Conservation (phyloP, 768 basidiomycete genomes). For the Scleroderma bovista region DNA sequence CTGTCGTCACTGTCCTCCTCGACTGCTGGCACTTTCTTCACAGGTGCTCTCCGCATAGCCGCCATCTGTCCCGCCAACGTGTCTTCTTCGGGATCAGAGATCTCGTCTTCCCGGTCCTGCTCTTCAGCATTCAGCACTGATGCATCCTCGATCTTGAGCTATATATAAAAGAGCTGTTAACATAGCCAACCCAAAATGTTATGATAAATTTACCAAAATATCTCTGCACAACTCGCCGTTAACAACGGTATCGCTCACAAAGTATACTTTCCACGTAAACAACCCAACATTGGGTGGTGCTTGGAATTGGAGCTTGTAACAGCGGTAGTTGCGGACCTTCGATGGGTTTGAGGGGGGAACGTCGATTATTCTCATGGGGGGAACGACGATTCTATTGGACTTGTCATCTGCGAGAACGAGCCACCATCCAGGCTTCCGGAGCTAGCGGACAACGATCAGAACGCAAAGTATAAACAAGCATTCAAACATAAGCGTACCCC, state of each 20-base stretch:
- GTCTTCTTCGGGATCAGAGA: constrained; percentile 97
- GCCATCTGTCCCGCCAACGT: constrained; percentile 97
- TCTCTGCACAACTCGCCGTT: constrained; percentile 71
- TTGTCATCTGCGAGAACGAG: constrained; percentile 86
- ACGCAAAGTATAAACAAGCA: not conserved
- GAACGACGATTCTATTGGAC: constrained; percentile 77
- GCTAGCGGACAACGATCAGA: constrained; percentile 34
- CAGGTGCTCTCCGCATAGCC: constrained; percentile 81
- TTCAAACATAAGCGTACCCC: constrained; percentile 44
- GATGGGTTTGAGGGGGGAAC: constrained; percentile 58
- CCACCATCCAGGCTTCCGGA: constrained; percentile 92
- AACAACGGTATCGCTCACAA: constrained; percentile 85
- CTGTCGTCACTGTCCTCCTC: constrained; percentile 47
- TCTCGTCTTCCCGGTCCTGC: constrained; percentile 76
- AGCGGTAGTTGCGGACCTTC: constrained; percentile 57
- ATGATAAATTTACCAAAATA: constrained; percentile 51
- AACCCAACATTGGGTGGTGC: constrained; percentile 79
- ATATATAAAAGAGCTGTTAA: constrained; percentile 5
- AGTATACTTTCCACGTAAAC: constrained; percentile 84
- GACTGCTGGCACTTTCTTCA: constrained; percentile 54
- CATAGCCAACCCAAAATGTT: not conserved
- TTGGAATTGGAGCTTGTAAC: constrained; percentile 92
- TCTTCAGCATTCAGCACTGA: constrained; percentile 53
- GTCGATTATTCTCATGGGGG: constrained; percentile 76
- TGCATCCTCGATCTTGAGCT: constrained; percentile 84